These are phyloP conservation scores for Xylariaceae sp. DNA, from an alignment of 2,329 filamentous ascomycete species.

Conservation along the genomic window DNA sequence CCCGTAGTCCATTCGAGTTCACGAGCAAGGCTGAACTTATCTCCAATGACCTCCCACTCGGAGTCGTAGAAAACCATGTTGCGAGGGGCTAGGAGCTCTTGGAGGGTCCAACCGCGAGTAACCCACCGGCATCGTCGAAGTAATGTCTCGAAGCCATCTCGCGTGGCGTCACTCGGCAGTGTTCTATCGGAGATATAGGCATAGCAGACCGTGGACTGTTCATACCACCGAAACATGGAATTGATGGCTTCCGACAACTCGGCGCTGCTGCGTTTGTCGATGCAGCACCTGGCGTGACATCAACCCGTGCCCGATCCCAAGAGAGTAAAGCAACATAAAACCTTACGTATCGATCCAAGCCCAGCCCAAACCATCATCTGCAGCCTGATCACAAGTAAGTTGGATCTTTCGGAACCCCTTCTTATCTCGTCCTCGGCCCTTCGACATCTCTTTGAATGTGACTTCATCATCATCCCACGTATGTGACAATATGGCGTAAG, in stretches of 20 bases:
- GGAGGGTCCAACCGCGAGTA: neutral
- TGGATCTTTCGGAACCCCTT: constrained; percentile 6
- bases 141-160: neutral
- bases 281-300: neutral
- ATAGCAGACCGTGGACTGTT: constrained; percentile 4
- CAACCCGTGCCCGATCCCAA: too few species aligned
- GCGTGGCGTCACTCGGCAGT: neutral
- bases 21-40: neutral
- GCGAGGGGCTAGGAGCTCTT: neutral
- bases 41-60: neutral
- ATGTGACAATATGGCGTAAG: constrained; percentile 9
- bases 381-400: constrained; percentile 5
- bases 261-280: constrained; percentile 7
- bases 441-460: constrained; percentile 3
- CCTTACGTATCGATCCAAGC: constrained; percentile 10
- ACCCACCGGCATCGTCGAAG: too few species aligned
- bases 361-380: neutral
- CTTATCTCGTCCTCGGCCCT: neutral
- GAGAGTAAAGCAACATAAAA: too few species aligned
- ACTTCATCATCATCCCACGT: constrained; percentile 7
- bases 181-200: constrained; percentile 3
- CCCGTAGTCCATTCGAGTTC: neutral
- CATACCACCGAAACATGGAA: constrained; percentile 9
- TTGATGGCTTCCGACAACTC: neutral
- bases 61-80: constrained; percentile 2